A percentile compares a stretch with the other conserved stretches of the same genome.
These are phyloP conservation scores for Tuber brumale DNA, from an alignment of 495 filamentous ascomycete species.

Conservation along the genomic window DNA sequence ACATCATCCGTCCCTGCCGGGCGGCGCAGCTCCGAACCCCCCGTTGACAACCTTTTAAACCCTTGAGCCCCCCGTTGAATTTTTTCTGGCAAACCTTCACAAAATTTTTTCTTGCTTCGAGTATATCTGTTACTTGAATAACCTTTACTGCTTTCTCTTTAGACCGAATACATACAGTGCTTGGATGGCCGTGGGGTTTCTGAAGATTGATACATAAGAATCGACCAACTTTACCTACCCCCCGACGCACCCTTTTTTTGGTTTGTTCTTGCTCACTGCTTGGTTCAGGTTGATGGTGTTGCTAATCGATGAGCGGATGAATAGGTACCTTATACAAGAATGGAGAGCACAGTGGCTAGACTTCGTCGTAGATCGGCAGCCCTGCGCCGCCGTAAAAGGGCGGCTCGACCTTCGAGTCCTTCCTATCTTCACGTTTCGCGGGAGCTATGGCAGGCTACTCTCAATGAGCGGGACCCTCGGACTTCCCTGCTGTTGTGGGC, in stretches of 20 bases:
- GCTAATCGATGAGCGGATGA: not conserved
- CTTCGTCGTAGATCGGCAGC: too few relatives aligned
- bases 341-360: not conserved
- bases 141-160: not conserved
- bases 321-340: not conserved
- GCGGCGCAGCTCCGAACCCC: not conserved
- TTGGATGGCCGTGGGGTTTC: not conserved
- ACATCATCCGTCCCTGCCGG: not conserved
- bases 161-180: not conserved
- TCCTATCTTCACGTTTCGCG: too few relatives aligned
- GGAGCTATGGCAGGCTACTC: too few relatives aligned
- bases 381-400: too few relatives aligned
- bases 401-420: too few relatives aligned
- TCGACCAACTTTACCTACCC: too few relatives aligned
- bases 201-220: not conserved
- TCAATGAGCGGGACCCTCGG: too few relatives aligned
- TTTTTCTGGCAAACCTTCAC: not conserved
- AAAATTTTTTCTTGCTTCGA: too few relatives aligned
- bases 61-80: not conserved
- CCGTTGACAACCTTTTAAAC: not conserved
- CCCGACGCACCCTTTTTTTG: not conserved
- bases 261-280: not conserved
- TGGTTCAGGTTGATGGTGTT: not conserved
- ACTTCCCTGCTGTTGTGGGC: too few relatives aligned
- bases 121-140: too few relatives aligned